These are phyloP conservation scores for Saccharomycopsis fodiens DNA, from an alignment of 805 yeast genomes.

Conservation along the genomic window DNA sequence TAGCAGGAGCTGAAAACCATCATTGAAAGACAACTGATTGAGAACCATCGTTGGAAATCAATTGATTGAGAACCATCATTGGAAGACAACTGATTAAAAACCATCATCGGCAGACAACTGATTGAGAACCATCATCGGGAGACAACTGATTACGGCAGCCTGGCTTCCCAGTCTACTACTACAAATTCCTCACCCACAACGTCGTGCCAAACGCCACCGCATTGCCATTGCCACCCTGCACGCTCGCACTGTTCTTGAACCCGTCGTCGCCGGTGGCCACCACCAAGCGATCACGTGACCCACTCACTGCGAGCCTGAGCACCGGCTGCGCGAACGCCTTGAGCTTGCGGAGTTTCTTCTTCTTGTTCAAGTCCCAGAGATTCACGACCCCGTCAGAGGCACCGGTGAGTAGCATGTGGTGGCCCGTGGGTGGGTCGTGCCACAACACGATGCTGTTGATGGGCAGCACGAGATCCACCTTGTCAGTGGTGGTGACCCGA, in stretches of 20 bases:
- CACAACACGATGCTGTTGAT: slow-evolving; percentile 14
- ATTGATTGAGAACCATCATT: no score
- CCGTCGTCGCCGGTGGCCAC: slow-evolving; percentile 45
- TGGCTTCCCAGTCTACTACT: no score
- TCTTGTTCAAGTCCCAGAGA: slow-evolving; percentile 20
- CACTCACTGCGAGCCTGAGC: slow-evolving; percentile 4
- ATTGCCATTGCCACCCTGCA: slow-evolving; percentile 2
- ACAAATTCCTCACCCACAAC: no score
- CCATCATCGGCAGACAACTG: no score
- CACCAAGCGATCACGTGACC: slow-evolving; percentile 26
- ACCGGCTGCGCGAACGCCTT: slow-evolving; percentile 15
- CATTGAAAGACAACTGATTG: no score
- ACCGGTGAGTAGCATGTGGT: slow-evolving; percentile 15
- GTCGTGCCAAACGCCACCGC: neutral
- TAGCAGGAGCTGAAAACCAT: no score
- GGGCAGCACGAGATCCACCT: slow-evolving; percentile 17
- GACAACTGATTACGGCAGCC: no score
- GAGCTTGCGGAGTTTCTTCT: slow-evolving; percentile 19
- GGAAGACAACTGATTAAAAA: no score
- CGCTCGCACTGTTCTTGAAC: slow-evolving; percentile 28
- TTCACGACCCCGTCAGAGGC: slow-evolving; percentile 20
- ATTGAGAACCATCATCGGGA: no score
- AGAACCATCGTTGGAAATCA: no score
- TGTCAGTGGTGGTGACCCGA: slow-evolving; percentile 12
- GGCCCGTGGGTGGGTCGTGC: neutral